Evolutionary conservation across 2,329 filamentous ascomycete species (phyloP), one percentile per base, ranked within the genome.

Genomic region (Biscogniauxia marginata): DNA sequence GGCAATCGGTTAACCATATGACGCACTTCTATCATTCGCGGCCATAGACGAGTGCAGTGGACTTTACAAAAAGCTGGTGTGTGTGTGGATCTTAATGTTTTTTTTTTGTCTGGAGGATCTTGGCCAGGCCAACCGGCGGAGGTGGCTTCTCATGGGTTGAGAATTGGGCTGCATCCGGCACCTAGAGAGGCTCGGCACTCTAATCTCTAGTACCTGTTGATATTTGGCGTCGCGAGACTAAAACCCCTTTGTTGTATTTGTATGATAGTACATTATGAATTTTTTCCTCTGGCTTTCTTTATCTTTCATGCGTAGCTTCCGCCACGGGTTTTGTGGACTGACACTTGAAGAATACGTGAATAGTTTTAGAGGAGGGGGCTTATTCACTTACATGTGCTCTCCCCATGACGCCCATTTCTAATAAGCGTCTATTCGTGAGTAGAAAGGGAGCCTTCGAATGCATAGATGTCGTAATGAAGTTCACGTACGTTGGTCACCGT

Each of bases 231-330:
- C 49, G 58, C 25, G 59, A 56, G 52, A 54, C 58, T 43, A 54
- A 52, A 52, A 24, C 51, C 56, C 52, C n/a, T 39, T 11, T 39
- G 43, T 49, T 64, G 62, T 57, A 64, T 58, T 60, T 68, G 64
- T 68, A 68, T 64, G 59, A 67, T 67, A 68, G 63, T 65, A 64
- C 52, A 65, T 58, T 53, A 64, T 54, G 60, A 63, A 58, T 54
- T 57, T 46, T n/a, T 55, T 25, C 52, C 54, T 54, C 16, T 50
- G 39, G 21, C 48, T 13, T 39, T 39, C n/a, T 25, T 25, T n/a
- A n/a, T n/a, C n/a, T n/a, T n/a, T n/a, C n/a, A n/a, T n/a, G n/a
- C n/a, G n/a, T n/a, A n/a, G n/a, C n/a, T n/a, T n/a, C n/a, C n/a
- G n/a, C n/a, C n/a, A n/a, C n/a, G n/a, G n/a, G n/a, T n/a, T n/a